Base-by-base conservation (phyloP, 306 rosid genomes). In the Mimosa pudica region DNA sequence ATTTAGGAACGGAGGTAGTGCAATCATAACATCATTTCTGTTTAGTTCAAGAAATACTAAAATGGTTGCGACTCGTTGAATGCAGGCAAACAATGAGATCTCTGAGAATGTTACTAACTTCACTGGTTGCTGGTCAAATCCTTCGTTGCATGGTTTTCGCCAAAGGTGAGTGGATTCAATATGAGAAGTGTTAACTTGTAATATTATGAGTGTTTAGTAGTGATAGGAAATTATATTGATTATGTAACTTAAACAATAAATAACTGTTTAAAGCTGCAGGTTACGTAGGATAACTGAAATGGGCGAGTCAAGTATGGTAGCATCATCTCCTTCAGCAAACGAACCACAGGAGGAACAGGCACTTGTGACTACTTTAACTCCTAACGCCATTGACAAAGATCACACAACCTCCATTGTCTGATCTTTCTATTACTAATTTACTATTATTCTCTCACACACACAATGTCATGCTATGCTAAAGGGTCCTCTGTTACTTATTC, bases 51-150 rank as follows among this genome's bases (percentile, higher is more conserved):
- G 42, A 38, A 1, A 38, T 38, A 38, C 42, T 77, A 38, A 32
- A 41, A 42, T 66, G 45, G 42, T 18, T 16, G 69, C 69, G 58
- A 76, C 84, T 64, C 32, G 12, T 51, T 9, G 44, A 57, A 75
- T 75, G 87, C 86, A 87, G 87, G 64, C 76, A 77, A 77, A 70
- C 38, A 62, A 55, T n/a, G 78, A 82, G 41, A 36, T 58, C 45
- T 51, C 88, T 74, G 85, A 80, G 73, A 82, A 82, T 77, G 71
- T 75, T 74, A 66, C 86, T 62, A 8, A 70, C 73, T 49, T 79
- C 77, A 75, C 85, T 45, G 85, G 76, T 35, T 79, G 85, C 46
- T 89, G 86, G 82, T 82, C 89, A 64, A 87, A 80, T 52, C 72
- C 88, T 11, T 85, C 82, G 58, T 67, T 85, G 68, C 76, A 75